Conservation (phyloP, 257 asterid genomes). For the Paraleonurus japonicus region DNA sequence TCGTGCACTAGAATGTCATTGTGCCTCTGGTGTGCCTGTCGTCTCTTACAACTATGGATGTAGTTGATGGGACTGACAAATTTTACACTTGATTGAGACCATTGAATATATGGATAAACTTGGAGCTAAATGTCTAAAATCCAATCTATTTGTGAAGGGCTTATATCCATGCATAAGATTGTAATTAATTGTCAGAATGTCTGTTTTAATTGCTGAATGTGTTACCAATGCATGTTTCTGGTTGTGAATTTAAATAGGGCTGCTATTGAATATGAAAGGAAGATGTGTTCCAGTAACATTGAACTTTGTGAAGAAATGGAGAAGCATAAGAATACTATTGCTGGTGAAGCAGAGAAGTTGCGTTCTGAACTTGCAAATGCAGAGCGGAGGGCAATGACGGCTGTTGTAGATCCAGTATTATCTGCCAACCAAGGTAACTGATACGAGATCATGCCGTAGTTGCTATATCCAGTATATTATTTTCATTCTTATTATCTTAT, state of each 20-base stretch:
- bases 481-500: background rate
- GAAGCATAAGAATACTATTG: conserved; percentile 54
- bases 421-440: conserved; percentile 46
- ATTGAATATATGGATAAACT: background rate
- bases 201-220: background rate
- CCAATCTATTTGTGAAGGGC: background rate
- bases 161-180: background rate
- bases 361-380: conserved; percentile 67
- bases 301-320: conserved; percentile 66
- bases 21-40: background rate
- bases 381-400: conserved; percentile 55
- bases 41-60: background rate
- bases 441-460: background rate
- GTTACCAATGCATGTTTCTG: conserved; percentile 6
- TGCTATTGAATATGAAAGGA: conserved; percentile 76
- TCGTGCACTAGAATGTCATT: background rate
- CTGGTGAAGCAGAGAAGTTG: conserved; percentile 61
- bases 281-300: conserved; percentile 49
- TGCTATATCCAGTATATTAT: background rate
- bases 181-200: background rate
- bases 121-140: background rate
- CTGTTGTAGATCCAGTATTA: conserved; percentile 41
- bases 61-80: background rate
- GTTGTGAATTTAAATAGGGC: conserved; percentile 45
- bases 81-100: background rate